Base-by-base conservation (phyloP, 2,329 filamentous ascomycete genomes). In the Exophiala lecanii-corni region DNA sequence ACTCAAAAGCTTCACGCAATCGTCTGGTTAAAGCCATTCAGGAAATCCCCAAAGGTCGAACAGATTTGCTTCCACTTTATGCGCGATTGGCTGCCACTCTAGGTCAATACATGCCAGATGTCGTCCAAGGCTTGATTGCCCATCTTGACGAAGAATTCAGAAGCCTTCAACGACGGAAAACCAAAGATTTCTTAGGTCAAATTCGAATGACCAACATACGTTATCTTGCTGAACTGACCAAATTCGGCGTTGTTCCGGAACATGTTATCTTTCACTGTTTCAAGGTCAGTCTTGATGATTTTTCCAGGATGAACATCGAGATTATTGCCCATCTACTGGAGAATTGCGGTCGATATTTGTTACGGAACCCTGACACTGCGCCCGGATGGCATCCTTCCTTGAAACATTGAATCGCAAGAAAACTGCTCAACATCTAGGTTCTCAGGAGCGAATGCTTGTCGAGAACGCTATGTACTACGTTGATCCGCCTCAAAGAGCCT, bases 401-500 rank as follows among this genome's bases (percentile, higher is more conserved):
- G 92, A 98, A 64, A 98, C 89, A 0, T 72, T 98, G 10, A 87
- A 94, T 61, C 84, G 92, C 45, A 98, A 98, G 71, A 98, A 98
- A 68, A 81, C 86, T 5, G 89, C 92, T 5, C 89, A 96, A 61
- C 89, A 97, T 60, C 82, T 98, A 45, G 91, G 89, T 10, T 88
- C 95, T 57, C 88, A 94, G 56, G 92, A 98, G 66, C 84, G 89
- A 28, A 97, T 98, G 89, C 79, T 97, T 20, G 92, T 98, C 45
- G 92, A 98, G 63, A 98, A 98, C 61, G 92, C 92, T 3, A 81
- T 96, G 45, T 98, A 98, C 66, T 97, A 96, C 56, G 92, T 98
- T 43, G 92, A 97, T 58, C 92, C 92, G 10, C 94, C 92, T 0
- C 84, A 94, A 61, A 81, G 92, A 48, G 86, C 89, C 21, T 89